Evolutionary conservation across 2,329 filamentous ascomycete species (phyloP), one percentile per base, ranked within the genome.

Genomic region (Cladobotryum protrusum): DNA sequence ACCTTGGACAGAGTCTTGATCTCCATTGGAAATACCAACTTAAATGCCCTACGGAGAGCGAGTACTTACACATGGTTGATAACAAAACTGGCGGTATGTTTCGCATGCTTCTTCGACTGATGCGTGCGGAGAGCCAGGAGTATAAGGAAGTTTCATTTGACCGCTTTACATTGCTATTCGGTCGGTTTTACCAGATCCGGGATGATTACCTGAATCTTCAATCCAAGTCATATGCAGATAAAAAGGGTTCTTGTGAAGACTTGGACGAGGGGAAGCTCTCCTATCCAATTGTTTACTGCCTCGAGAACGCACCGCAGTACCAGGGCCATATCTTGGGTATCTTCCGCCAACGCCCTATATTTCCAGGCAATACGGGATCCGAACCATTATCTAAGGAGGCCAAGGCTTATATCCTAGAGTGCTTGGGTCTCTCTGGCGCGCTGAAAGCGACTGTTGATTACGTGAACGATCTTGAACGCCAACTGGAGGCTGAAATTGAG

Each of bases 201-300:
- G 66, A 68, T 48, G 64, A 68, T 47, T 67, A 63, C 49, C 54
- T 54, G 54, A 68, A 67, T 47, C 49, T 67, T 1, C 50, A 43
- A 1, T 62, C 57, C 1, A 32, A 18, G 1, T 53, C 61, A 61
- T 72, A 72, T 46, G 59, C 65, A 2, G 52, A 55, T 1, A 55
- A 65, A 34, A 72, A 72, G 51, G 70, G 71, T 0, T 69, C 70
- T 49, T 67, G 63, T 47, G 70, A 72, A 36, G 70, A 73, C 48
- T 56, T 73, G 0, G 65, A 67, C 20, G 70, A 73, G 54, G 69
- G 70, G 1, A 73, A 74, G 55, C 64, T 65, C 44, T 71, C 68
- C 2, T 56, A 68, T 13, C 59, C 58, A 1, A 51, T 72, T 2
- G 62, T 70, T n/a, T 48, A 63, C 40, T 39, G 36, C 36, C 36